These are phyloP conservation scores for Echites panduratus DNA, from an alignment of 257 asterid species.

Conservation along the genomic window DNA sequence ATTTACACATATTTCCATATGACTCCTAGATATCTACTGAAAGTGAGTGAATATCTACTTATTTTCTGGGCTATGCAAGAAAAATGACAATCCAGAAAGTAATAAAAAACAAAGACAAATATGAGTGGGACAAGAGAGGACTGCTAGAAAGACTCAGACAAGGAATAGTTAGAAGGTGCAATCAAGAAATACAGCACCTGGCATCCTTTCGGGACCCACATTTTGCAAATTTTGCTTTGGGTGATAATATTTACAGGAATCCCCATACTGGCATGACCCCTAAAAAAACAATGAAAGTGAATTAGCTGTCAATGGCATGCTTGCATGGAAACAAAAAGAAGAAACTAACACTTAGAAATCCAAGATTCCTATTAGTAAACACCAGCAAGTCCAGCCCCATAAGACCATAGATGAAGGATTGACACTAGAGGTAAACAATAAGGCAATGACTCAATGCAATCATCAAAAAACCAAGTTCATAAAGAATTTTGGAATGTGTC, in stretches of 20 bases:
- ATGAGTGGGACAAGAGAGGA: not conserved
- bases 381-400: not conserved
- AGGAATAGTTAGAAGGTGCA: not conserved
- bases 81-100: not conserved
- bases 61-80: not conserved
- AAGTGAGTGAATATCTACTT: not conserved
- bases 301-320: conserved; percentile 9
- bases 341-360: not conserved
- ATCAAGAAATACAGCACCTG: conserved; percentile 33
- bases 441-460: not conserved
- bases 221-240: conserved; percentile 47
- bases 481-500: not conserved
- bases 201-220: conserved; percentile 29
- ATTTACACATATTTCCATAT: not conserved
- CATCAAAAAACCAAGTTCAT: not conserved
- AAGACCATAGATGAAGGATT: not conserved
- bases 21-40: not conserved
- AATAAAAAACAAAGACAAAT: not conserved
- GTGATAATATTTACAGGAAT: conserved; percentile 79
- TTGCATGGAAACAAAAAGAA: not conserved
- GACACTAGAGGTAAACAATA: not conserved
- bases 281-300: conserved; percentile 11
- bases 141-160: not conserved
- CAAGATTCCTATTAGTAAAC: not conserved
- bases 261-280: conserved; percentile 90